These are phyloP conservation scores for Mallotus nudiflorus DNA, from an alignment of 345 rosid species.

Conservation along the genomic window DNA sequence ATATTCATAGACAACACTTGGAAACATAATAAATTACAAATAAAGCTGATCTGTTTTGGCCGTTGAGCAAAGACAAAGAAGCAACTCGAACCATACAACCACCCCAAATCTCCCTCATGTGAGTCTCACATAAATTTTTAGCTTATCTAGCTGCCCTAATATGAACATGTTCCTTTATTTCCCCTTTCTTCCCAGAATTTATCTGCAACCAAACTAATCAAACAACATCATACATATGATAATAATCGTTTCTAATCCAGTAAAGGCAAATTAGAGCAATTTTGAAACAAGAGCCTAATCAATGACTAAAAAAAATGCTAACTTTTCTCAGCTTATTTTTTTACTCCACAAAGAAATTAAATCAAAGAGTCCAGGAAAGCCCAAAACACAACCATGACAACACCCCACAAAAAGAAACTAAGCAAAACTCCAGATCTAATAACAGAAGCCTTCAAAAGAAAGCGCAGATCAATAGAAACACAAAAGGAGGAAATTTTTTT, in stretches of 20 bases:
- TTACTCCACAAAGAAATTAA: background rate
- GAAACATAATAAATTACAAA: background rate
- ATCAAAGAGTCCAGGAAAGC: constrained; percentile 16
- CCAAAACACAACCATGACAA: background rate
- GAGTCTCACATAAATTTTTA: background rate
- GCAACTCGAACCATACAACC: background rate
- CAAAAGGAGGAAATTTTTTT: constrained; percentile 10
- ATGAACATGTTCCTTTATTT: background rate
- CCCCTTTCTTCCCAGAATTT: background rate
- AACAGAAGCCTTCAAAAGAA: constrained; percentile 21
- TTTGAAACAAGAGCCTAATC: constrained; percentile 5
- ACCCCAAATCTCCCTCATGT: background rate
- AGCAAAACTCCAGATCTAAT: constrained; percentile 39
- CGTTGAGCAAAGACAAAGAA: background rate
- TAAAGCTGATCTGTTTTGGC: background rate
- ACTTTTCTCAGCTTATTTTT: background rate
- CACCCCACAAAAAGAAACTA: constrained; percentile 8
- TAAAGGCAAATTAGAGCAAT: constrained; percentile 14
- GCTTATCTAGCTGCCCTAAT: background rate
- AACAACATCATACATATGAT: background rate
- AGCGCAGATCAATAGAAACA: constrained; percentile 16
- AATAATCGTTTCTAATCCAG: background rate
- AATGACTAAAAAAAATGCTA: constrained; percentile 11
- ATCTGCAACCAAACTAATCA: constrained; percentile 4
- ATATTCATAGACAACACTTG: background rate